Conservation (phyloP, 768 basidiomycete genomes). For the Sutorius australiensis region DNA sequence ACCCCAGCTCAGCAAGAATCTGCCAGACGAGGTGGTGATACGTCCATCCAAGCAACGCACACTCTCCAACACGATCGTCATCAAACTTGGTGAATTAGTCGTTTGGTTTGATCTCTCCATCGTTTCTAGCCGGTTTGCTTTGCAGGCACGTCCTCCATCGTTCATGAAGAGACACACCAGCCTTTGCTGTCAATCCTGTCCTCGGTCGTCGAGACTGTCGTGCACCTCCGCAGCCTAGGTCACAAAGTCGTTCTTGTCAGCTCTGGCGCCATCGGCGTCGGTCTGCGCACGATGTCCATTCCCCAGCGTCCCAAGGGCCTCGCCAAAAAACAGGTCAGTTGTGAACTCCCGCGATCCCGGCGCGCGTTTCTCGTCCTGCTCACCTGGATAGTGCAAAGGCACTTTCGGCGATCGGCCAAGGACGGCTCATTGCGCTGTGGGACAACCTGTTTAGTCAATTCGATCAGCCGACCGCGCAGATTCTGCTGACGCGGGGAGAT, state of each 20-base stretch:
- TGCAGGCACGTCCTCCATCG: constrained; percentile 88
- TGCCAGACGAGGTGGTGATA: constrained; percentile 11
- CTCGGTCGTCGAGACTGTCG: constrained; percentile 86
- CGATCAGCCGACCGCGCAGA: constrained; percentile 93
- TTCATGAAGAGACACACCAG: constrained; percentile 89
- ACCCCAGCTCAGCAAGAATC: background rate
- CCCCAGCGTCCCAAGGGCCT: constrained; percentile 76
- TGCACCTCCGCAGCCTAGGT: constrained; percentile 69
- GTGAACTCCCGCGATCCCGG: background rate
- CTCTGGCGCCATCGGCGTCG: constrained; percentile 97
- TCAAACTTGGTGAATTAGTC: constrained; percentile 70
- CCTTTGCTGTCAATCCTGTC: constrained; percentile 90
- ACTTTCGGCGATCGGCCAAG: constrained; percentile 94
- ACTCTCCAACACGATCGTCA: constrained; percentile 66
- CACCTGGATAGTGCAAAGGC: constrained; percentile 53
- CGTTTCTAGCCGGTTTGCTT: constrained; percentile 8
- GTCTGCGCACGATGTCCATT: constrained; percentile 86
- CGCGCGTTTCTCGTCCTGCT: constrained; percentile 4
- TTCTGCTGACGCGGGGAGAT: constrained; percentile 90
- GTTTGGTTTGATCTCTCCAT: background rate
- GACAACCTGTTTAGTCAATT: constrained; percentile 94
- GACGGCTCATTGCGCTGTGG: constrained; percentile 92
- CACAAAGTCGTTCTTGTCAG: constrained; percentile 95
- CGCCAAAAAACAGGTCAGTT: constrained; percentile 83
- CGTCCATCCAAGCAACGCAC: constrained; percentile 23